Evolutionary conservation across 768 basidiomycete species (phyloP), one percentile per base, ranked within the genome.

Genomic region (Clitopilus hobsonii): DNA sequence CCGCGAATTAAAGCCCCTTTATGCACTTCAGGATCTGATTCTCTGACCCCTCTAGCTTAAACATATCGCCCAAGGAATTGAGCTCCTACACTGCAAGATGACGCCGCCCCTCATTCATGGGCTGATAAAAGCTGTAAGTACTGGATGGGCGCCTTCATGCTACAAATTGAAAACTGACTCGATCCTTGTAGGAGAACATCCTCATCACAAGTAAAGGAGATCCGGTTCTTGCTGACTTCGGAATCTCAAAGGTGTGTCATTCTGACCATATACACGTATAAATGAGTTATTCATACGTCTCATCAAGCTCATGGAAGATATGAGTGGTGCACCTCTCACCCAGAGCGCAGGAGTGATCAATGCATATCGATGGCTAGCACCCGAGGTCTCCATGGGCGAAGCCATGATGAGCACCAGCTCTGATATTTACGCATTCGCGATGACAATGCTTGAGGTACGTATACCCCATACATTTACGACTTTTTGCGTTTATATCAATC

Each of bases 401-500:
- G 81, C 78, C 5, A 71, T 72, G 5, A 66, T 84, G 23, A 79
- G 78, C 0, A 67, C 69, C 5, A 67, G 67, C 26, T 76, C 80
- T 13, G 82, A 84, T 60, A 72, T 84, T 13, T 84, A 82, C 56
- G 74, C 83, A 8, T 76, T 74, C 26, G 80, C 69, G 6, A 84
- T 84, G 82, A 83, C 82, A 1, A 69, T 81, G 30, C 67, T 84
- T 14, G 83, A 84, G 74, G 82, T 79, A 56, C 41, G 60, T 50
- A 5, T 1, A 26, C 27, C 26, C 27, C 11, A 20, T 23, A 41
- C 36, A 24, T 56, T 38, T 48, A 51, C 52, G n/a, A 50, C 38
- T 38, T 54, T 7, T 7, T 51, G 23, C 11, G 14, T 11, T 11
- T 4, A n/a, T n/a, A n/a, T n/a, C n/a, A n/a, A 36, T 36, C 20